Base-by-base conservation (phyloP, 208 protist species). In the Eutreptiella sp. region DNA sequence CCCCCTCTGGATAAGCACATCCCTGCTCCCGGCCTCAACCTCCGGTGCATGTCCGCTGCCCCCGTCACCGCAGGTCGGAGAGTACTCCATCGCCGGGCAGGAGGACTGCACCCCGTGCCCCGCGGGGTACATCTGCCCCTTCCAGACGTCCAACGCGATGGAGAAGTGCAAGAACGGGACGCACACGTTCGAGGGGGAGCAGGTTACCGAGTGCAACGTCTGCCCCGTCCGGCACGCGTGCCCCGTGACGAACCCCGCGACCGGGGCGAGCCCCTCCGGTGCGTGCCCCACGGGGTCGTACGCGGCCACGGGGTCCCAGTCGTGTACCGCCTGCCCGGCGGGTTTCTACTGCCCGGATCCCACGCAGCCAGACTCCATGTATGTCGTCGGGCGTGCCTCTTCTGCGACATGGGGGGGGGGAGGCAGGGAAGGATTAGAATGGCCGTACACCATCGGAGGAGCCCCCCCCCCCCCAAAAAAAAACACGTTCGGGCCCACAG, bases 341-440 rank as follows among this genome's bases (percentile, higher is more conserved):
- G 76, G 76, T 14, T 52, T 27, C 14, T 76, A 68, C 42, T 82
- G 76, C 41, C 69, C 59, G 38, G 7, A 53, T 5, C 54, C 28
- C 27, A 66, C 60, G 0, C 54, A 66, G n/a, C n/a, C n/a, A n/a
- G n/a, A n/a, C n/a, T n/a, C n/a, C n/a, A n/a, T n/a, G n/a, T n/a
- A n/a, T n/a, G n/a, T n/a, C n/a, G n/a, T n/a, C n/a, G n/a, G n/a
- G n/a, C n/a, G n/a, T n/a, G n/a, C n/a, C n/a, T n/a, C n/a, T n/a
- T n/a, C n/a, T n/a, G n/a, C n/a, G n/a, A n/a, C n/a, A n/a, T n/a
- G n/a, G n/a, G n/a, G n/a, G n/a, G n/a, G n/a, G n/a, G n/a, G n/a
- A n/a, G n/a, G n/a, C n/a, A n/a, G n/a, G n/a, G n/a, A n/a, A n/a
- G n/a, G n/a, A n/a, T n/a, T n/a, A n/a, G n/a, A n/a, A n/a, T n/a